Base-by-base conservation (phyloP, 1,284 basidiomycete species). In the Hemileia vastatrix region DNA sequence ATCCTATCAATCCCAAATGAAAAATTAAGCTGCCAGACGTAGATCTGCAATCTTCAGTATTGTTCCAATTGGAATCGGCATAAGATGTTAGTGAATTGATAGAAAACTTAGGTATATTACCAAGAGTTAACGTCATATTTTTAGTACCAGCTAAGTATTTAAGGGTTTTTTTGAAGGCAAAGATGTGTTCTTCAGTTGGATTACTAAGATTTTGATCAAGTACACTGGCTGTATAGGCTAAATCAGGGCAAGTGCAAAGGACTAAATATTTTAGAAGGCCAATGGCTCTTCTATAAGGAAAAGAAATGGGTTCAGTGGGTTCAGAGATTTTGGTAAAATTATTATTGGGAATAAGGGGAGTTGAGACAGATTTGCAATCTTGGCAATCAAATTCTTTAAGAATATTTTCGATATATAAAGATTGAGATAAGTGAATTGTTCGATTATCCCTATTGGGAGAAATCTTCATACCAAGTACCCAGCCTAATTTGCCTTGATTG, bases 211-310 rank as follows among this genome's bases (percentile, higher is more conserved):
- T 54, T 3, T 40, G 53, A 43, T 3, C 40, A 57, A 57, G 6
- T 13, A 48, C 23, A 15, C 27, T 33, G n/a, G 8, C 27, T 18
- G 27, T 18, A 24, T 50, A 58, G 2, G 45, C 56, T 9, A 58
- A 32, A 24, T 58, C 56, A 18, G 56, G 56, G 13, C 47, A 24
- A 8, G 56, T 58, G 48, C 56, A 58, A 36, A 36, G 56, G 13
- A 58, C 56, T 8, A 58, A 19, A 23, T 51, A 58, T 33, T 58
- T 40, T 0, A 58, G 15, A 4, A 51, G 13, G 15, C 55, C 55
- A 1, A 57, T 33, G 18, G 55, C 55, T 1, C 32, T 24, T 1
- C 47, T 4, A 48, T 57, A 57, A n/a, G n/a, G n/a, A n/a, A n/a
- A n/a, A n/a, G n/a, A n/a, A n/a, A 31, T 57, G 47, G 43, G 47